Percentiles rank a stretch among this genome's conserved stretches.
phyloP scores from a whole-genome alignment of 129 eudicot species.

The Helichrysum umbraculigerum region DNA sequence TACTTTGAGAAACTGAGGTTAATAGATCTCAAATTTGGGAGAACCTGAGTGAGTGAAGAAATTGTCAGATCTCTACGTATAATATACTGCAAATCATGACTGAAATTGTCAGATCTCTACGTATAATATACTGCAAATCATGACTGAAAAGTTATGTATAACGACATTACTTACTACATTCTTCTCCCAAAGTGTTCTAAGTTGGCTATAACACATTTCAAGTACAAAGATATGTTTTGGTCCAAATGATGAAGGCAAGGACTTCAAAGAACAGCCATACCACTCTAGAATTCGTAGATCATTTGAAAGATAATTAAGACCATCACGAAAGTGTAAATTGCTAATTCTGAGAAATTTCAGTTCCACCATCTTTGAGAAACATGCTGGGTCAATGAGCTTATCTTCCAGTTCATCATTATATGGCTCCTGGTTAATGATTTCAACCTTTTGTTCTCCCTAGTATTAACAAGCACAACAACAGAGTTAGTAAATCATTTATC shows the following conservation, averaged over 20 bases:
- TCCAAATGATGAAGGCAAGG: constrained; percentile 16
- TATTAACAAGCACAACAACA: constrained; percentile 12
- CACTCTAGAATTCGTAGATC: constrained; percentile 29
- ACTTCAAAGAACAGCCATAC: constrained; percentile 23
- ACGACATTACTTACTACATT: constrained; percentile 20
- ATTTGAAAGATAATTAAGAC: constrained; percentile 27
- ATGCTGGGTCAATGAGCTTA: neutral
- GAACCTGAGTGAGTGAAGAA: neutral
- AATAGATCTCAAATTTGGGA: constrained; percentile 30
- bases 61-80: neutral
- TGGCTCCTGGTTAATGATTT: constrained; percentile 16
- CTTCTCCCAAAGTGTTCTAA: constrained; percentile 20
- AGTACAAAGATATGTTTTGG: constrained; percentile 21
- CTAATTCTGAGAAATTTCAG: constrained; percentile 22
- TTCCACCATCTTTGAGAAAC: constrained; percentile 19
- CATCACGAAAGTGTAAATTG: constrained; percentile 15
- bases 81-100: constrained; percentile 3
- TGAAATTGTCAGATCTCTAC: neutral
- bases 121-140: no score
- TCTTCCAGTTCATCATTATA: constrained; percentile 10
- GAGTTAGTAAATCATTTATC: neutral
- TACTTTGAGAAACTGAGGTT: constrained; percentile 19
- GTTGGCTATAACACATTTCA: constrained; percentile 29
- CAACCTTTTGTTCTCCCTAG: neutral
- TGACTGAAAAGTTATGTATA: no score